Conservation (phyloP, 306 rosid species). For the Fragaria ananassa region DNA sequence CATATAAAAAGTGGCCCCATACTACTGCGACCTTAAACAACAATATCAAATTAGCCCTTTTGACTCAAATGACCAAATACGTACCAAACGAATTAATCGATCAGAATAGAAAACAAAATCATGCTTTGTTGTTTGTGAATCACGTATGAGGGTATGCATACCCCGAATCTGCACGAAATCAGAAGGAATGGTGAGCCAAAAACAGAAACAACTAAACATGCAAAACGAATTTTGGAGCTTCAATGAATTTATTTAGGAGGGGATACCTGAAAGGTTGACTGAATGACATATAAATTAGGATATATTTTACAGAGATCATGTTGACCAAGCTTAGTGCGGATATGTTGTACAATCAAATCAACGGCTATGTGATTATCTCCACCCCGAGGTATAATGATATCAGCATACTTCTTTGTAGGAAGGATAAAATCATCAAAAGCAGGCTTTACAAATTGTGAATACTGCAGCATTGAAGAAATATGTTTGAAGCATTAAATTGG, state of each 20-base stretch:
- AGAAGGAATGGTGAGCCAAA: conserved; percentile 9
- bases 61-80: conserved; percentile 22
- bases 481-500: conserved; percentile 9
- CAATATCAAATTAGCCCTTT: conserved; percentile 22
- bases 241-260: conserved; percentile 17
- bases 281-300: conserved; percentile 85
- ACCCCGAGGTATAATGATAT: conserved; percentile 97
- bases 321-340: conserved; percentile 95
- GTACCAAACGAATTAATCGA: conserved; percentile 92
- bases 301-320: conserved; percentile 98
- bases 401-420: conserved; percentile 98
- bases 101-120: conserved; percentile 95
- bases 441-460: conserved; percentile 93
- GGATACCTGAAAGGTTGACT: conserved; percentile 93
- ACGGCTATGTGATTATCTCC: conserved; percentile 98
- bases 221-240: conserved; percentile 17
- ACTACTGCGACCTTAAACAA: conserved; percentile 20
- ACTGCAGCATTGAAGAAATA: conserved; percentile 51
- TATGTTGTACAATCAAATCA: conserved; percentile 97
- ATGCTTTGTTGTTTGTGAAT: conserved; percentile 84
- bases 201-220: neutral
- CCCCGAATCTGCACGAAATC: conserved; percentile 76
- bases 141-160: conserved; percentile 96
- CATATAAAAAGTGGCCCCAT: conserved; percentile 7
- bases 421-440: conserved; percentile 98